A percentile compares a stretch with the other conserved stretches of the same genome.
These are phyloP conservation scores for Sphagnum fallax DNA, from an alignment of 228 moss, liverwort and hornwort species.

Conservation along the genomic window DNA sequence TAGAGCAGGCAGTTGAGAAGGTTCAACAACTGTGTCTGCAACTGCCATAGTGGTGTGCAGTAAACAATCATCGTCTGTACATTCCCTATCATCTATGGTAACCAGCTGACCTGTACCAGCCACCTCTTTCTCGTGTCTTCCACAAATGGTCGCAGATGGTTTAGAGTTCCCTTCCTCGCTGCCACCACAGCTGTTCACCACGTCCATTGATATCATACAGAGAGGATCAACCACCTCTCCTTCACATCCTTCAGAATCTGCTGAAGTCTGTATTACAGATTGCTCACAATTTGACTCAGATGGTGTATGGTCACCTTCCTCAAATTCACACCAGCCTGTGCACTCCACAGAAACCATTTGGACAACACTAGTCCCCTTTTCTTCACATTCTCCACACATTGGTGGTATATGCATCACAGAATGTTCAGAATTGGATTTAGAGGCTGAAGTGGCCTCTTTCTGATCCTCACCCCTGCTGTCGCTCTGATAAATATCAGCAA, in stretches of 20 bases:
- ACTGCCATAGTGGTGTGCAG: conserved; percentile 15
- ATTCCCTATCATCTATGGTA: conserved; percentile 7
- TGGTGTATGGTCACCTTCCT: neutral
- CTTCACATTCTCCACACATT: neutral
- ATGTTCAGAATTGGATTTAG: conserved; percentile 1
- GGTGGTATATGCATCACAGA: neutral
- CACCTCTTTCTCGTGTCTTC: no score
- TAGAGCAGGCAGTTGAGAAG: conserved; percentile 11
- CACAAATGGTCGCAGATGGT: no score
- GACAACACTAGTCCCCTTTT: neutral
- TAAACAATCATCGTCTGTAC: conserved; percentile 21
- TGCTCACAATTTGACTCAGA: neutral
- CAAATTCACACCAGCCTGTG: neutral
- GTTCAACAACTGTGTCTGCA: conserved; percentile 1
- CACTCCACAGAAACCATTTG: neutral
- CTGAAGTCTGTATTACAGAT: neutral
- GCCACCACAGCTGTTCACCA: no score
- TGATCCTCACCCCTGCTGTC: no score
- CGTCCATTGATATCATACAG: neutral
- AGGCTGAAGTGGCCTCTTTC: neutral
- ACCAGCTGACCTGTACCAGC: neutral
- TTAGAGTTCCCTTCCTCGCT: no score
- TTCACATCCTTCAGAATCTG: neutral
- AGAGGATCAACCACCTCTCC: neutral
- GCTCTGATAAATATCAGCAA: no score